Evolutionary conservation across 139 green algal species (phyloP).

Genomic region (Chlamydomonas schloesseri): DNA sequence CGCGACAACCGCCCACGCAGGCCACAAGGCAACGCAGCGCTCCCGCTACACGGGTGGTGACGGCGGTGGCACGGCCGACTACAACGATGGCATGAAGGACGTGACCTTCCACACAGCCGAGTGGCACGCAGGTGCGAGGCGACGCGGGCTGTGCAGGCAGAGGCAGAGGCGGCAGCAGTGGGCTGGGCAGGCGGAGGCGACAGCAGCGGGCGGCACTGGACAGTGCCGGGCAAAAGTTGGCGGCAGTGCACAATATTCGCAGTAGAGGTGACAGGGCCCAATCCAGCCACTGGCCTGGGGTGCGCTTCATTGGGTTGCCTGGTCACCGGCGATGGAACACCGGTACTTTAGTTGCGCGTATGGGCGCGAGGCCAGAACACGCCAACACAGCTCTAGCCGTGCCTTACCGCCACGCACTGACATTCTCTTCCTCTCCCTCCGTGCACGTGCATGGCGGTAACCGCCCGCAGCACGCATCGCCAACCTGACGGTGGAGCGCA

Average conservation of each 20-base stretch:
- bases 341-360: too few relatives aligned
- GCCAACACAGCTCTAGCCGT: too few relatives aligned
- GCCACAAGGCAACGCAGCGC: conserved; percentile 16
- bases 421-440: too few relatives aligned
- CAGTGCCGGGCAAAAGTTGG: too few relatives aligned
- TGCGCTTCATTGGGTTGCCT: neutral
- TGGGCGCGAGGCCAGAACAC: too few relatives aligned
- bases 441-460: neutral
- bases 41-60: neutral
- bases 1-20: too few relatives aligned
- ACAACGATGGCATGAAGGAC: conserved; percentile 40
- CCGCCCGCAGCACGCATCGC: conserved; percentile 52
- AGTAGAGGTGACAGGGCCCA: neutral
- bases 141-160: neutral
- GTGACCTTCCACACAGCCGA: conserved; percentile 67
- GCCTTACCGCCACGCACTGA: too few relatives aligned
- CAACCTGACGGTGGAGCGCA: conserved; percentile 42
- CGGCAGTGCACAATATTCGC: too few relatives aligned
- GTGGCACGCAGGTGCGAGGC: conserved; percentile 54
- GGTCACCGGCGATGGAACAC: too few relatives aligned
- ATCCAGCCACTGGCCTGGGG: neutral
- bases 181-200: too few relatives aligned
- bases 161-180: too few relatives aligned
- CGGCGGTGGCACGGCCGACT: neutral
- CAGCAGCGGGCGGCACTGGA: too few relatives aligned